Evolutionary conservation across 306 rosid species (phyloP), one percentile per base, ranked within the genome.

Genomic region (Pterocarpus santalinus): DNA sequence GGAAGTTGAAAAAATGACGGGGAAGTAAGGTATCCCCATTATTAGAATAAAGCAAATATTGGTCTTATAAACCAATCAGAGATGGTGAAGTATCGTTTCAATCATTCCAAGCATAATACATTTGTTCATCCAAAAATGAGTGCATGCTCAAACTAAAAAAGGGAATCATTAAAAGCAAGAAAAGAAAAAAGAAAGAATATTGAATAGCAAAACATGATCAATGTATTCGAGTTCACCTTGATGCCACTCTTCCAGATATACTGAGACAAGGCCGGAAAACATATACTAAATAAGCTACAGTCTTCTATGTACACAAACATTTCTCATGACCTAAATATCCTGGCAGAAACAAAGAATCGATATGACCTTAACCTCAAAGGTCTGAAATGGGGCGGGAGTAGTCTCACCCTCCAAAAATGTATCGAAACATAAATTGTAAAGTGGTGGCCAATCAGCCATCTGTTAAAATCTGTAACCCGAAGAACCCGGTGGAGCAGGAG

Each of bases 401-500:
- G 80, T 86, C 90, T 83, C 90, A 65, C 85, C 87, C 90, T 76
- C 84, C 90, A 89, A 91, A 87, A 91, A 90, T 90, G 86, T 73
- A 84, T 58, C 81, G 58, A 79, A 82, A 78, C 83, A 92, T 71
- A 74, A 89, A 84, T 60, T 17, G 46, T 78, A 79, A 85, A 73
- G 28, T 46, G 44, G 82, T 79, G 65, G 63, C 69, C 72, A 58
- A 67, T 47, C 73, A 53, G 69, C 71, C 81, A 69, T 80, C 78
- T 78, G 85, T 69, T 90, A 91, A 81, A 86, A 92, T 81, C 69
- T 91, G 91, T 90, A 85, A 55, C 92, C 93, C 1, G 97, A 94
- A 73, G 96, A 90, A 69, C 95, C 90, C 12, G 95, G 98, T 3
- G 97, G 97, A 5, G 97, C 72, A 15, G 98, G 98, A 7, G 98